phyloP scores from a whole-genome alignment of 345 rosid genomes.

The Salix caprea region DNA sequence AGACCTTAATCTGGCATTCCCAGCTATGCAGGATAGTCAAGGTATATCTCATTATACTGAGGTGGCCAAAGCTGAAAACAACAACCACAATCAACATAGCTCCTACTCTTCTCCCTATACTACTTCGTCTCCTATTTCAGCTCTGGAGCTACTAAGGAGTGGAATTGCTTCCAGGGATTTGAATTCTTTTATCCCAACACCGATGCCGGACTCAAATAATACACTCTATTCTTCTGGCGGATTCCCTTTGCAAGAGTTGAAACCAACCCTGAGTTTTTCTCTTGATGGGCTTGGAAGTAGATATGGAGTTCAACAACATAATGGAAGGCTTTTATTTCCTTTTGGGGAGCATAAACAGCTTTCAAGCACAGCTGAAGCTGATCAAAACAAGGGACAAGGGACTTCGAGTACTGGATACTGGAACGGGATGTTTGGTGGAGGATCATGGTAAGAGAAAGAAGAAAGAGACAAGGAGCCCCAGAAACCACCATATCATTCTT shows the following conservation, averaged over 20 bases:
- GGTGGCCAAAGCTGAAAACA: slow-evolving; percentile 17
- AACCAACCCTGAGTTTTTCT: slow-evolving; percentile 41
- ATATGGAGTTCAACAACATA: slow-evolving; percentile 34
- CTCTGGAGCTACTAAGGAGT: slow-evolving; percentile 42
- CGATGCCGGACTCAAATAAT: slow-evolving; percentile 33
- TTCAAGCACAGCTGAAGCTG: slow-evolving; percentile 29
- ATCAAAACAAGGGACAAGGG: slow-evolving; percentile 41
- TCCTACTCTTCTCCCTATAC: slow-evolving; percentile 16
- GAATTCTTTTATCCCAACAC: slow-evolving; percentile 33
- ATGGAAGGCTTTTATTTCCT: slow-evolving; percentile 43
- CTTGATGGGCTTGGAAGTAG: slow-evolving; percentile 41
- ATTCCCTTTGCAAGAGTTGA: slow-evolving; percentile 42
- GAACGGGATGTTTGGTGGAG: slow-evolving; percentile 31
- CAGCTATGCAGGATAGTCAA: slow-evolving; percentile 32
- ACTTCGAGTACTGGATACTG: slow-evolving; percentile 17
- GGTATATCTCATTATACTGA: slow-evolving; percentile 27
- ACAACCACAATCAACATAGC: slow-evolving; percentile 9
- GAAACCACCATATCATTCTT: background rate
- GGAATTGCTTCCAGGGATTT: slow-evolving; percentile 37
- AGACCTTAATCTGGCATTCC: slow-evolving; percentile 46
- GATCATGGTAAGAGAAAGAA: slow-evolving; percentile 22
- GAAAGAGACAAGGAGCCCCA: background rate
- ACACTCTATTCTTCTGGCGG: slow-evolving; percentile 35
- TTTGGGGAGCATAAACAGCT: slow-evolving; percentile 38
- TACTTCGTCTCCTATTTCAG: slow-evolving; percentile 29